Evolutionary conservation across 2,329 filamentous ascomycete genomes (phyloP).

Genomic region (Xylaria sp.): DNA sequence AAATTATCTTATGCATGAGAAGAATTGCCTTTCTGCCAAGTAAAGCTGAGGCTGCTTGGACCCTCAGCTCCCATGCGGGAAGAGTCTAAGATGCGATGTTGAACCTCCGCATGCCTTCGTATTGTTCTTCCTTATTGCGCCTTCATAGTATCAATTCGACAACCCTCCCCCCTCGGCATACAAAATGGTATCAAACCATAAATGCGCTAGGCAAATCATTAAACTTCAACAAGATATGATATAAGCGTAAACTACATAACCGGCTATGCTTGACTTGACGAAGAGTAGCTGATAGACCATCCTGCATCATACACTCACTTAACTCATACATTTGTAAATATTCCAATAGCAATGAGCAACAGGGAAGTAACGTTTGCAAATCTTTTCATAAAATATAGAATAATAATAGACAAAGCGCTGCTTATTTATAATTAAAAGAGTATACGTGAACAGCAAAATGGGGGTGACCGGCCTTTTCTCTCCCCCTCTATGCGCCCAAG

Average conservation of each 20-base stretch:
- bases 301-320: not conserved
- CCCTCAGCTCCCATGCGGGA: not conserved
- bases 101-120: not conserved
- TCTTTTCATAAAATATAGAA: slow-evolving; percentile 10
- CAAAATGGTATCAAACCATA: too few species aligned
- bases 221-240: too few species aligned
- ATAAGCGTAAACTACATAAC: too few species aligned
- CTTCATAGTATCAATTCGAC: too few species aligned
- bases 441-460: slow-evolving; percentile 17
- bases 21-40: not conserved
- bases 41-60: slow-evolving; percentile 5
- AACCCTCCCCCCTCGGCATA: too few species aligned
- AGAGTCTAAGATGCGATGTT: not conserved
- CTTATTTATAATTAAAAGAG: slow-evolving; percentile 34
- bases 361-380: not conserved
- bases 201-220: too few species aligned
- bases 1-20: not conserved
- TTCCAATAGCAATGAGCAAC: not conserved
- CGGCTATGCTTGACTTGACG: not conserved
- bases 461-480: not conserved
- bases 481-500: not conserved
- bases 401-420: slow-evolving; percentile 25
- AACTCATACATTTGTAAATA: not conserved
- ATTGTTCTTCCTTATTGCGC: too few species aligned
- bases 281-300: too few species aligned